Conservation (phyloP, 768 basidiomycete species). For the Chalciporus chontae region DNA sequence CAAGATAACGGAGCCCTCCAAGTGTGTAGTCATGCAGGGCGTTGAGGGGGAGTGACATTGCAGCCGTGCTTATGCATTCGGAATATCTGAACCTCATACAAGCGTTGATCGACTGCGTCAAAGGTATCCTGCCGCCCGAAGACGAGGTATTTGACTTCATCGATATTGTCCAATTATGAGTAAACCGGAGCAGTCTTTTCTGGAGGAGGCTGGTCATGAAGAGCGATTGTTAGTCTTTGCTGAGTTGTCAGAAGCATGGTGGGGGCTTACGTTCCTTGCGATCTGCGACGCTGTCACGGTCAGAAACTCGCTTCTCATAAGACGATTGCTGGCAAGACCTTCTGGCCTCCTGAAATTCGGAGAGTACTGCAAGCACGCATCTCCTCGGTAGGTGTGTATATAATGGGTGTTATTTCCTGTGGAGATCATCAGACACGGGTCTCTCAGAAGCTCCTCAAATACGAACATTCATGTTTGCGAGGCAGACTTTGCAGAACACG, state of each 20-base stretch:
- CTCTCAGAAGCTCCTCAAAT: background rate
- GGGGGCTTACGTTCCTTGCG: conserved; percentile 72
- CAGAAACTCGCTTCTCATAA: conserved; percentile 10
- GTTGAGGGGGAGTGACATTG: background rate
- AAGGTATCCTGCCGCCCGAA: no score
- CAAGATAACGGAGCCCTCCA: no score
- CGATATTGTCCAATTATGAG: no score
- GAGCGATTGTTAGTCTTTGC: background rate
- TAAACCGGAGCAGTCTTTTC: conserved; percentile 77
- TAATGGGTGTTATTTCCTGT: conserved; percentile 66
- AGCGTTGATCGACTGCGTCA: no score
- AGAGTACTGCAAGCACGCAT: conserved; percentile 83
- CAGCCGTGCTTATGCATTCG: background rate
- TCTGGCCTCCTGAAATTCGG: conserved; percentile 74
- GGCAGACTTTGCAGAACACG: conserved; percentile 77
- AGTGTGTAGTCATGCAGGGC: no score
- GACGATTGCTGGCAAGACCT: conserved; percentile 50
- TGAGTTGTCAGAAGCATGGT: background rate
- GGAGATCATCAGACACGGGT: background rate
- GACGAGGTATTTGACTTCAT: no score
- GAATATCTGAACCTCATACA: background rate
- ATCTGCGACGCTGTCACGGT: conserved; percentile 67
- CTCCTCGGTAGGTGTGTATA: conserved; percentile 91
- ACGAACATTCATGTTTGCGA: conserved; percentile 52
- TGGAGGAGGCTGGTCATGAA: conserved; percentile 66